These are phyloP conservation scores for Colletotrichum gloeosporioides DNA, from an alignment of 2,329 filamentous ascomycete species.

Conservation along the genomic window DNA sequence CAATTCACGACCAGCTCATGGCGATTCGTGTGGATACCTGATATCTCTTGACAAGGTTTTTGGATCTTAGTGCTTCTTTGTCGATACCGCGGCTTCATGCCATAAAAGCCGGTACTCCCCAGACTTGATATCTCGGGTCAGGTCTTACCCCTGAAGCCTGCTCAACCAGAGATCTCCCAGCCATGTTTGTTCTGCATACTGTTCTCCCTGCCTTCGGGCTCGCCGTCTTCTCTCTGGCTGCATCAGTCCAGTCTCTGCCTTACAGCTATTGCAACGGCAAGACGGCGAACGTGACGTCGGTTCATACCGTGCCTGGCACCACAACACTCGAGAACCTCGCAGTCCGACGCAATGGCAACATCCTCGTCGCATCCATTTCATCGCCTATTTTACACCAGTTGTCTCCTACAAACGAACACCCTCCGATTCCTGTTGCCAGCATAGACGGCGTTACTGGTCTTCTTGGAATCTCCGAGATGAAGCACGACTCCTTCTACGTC, in stretches of 20 bases:
- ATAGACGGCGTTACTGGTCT: neutral
- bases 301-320: neutral
- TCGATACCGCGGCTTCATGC: neutral
- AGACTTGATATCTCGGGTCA: neutral
- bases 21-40: neutral
- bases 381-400: conserved; percentile 18
- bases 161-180: neutral
- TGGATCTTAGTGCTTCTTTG: neutral
- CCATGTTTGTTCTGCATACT: neutral
- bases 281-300: neutral
- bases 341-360: conserved; percentile 22
- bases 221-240: neutral
- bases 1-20: neutral
- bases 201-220: neutral
- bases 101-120: neutral
- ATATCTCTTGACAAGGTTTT: neutral
- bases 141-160: neutral
- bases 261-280: neutral
- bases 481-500: conserved; percentile 24
- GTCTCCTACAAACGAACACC: neutral
- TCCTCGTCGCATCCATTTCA: conserved; percentile 22
- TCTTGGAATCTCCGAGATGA: conserved; percentile 24
- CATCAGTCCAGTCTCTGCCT: neutral
- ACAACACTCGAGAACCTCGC: conserved; percentile 27
- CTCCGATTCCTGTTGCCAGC: conserved; percentile 15